Evolutionary conservation across 129 eudicot species (phyloP).

Genomic region (Flaveria linearis): DNA sequence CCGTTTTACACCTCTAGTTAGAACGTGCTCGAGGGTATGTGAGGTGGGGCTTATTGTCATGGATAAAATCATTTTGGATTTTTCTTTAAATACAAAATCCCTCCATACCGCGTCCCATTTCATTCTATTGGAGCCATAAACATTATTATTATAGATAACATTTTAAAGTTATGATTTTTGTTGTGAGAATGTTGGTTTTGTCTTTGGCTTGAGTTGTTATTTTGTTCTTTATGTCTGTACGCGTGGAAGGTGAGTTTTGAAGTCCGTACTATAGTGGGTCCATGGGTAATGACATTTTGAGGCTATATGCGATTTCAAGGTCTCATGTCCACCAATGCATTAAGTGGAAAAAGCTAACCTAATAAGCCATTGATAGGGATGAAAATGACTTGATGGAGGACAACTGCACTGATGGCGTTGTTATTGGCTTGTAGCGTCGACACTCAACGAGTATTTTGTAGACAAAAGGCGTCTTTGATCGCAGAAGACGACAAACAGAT

Average conservation of each 20-base stretch:
- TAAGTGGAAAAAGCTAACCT: constrained; percentile 45
- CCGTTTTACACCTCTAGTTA: neutral
- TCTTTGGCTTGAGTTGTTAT: neutral
- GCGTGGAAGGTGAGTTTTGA: constrained; percentile 2
- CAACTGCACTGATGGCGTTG: no score
- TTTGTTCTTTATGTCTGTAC: neutral
- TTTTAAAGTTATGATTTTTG: neutral
- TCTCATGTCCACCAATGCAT: constrained; percentile 42
- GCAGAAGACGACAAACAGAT: no score
- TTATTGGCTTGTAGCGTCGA: no score
- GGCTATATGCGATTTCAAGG: constrained; percentile 26
- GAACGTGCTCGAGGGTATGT: neutral
- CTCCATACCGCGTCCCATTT: neutral
- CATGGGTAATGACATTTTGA: constrained; percentile 19
- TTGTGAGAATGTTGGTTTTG: constrained; percentile 24
- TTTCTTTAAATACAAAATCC: neutral
- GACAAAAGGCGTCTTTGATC: no score
- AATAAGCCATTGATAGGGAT: neutral
- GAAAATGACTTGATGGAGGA: constrained; percentile 26
- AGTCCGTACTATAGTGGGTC: constrained; percentile 26
- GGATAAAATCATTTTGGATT: neutral
- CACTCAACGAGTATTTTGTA: no score
- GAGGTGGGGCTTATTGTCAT: neutral
- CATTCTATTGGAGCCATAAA: neutral
- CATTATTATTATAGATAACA: constrained; percentile 6